A percentile compares a stretch with the other conserved stretches of the same genome.
phyloP scores from a whole-genome alignment of 306 rosid genomes.

The Calophaca sinica region DNA sequence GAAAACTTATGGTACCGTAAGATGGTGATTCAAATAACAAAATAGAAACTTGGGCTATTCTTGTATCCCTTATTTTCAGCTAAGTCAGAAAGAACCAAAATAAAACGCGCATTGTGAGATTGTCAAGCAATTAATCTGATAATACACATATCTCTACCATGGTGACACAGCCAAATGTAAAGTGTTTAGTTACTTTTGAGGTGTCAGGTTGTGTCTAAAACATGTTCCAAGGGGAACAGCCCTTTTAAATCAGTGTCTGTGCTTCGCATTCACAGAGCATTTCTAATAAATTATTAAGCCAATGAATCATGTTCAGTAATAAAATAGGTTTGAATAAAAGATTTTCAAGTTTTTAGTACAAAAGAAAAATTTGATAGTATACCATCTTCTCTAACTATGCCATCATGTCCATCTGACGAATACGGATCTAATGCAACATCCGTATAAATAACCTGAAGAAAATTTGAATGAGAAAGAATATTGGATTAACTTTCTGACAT shows the following conservation, averaged over 20 bases:
- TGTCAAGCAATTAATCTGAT: background rate
- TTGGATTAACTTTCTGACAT: conserved; percentile 35
- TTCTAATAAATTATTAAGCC: conserved; percentile 32
- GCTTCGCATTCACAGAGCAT: conserved; percentile 14
- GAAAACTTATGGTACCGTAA: background rate
- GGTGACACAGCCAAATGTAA: conserved; percentile 11
- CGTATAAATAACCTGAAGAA: conserved; percentile 81
- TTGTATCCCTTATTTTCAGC: background rate
- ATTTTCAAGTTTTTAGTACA: conserved; percentile 5
- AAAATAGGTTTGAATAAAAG: conserved; percentile 23
- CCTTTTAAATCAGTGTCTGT: background rate
- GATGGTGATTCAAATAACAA: conserved; percentile 22
- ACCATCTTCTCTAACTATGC: conserved; percentile 98
- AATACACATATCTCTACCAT: conserved; percentile 6
- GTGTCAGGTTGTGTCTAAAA: conserved; percentile 14
- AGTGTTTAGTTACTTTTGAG: background rate
- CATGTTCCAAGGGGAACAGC: background rate
- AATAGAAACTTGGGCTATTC: conserved; percentile 11
- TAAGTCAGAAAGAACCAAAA: background rate
- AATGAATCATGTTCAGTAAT: conserved; percentile 10
- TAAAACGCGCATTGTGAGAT: background rate
- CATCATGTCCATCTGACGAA: conserved; percentile 97
- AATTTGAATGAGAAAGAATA: conserved; percentile 21
- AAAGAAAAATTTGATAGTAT: conserved; percentile 42
- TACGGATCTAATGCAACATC: conserved; percentile 99